Conservation (phyloP, 495 filamentous ascomycete genomes). For the Talaromyces borbonicus region DNA sequence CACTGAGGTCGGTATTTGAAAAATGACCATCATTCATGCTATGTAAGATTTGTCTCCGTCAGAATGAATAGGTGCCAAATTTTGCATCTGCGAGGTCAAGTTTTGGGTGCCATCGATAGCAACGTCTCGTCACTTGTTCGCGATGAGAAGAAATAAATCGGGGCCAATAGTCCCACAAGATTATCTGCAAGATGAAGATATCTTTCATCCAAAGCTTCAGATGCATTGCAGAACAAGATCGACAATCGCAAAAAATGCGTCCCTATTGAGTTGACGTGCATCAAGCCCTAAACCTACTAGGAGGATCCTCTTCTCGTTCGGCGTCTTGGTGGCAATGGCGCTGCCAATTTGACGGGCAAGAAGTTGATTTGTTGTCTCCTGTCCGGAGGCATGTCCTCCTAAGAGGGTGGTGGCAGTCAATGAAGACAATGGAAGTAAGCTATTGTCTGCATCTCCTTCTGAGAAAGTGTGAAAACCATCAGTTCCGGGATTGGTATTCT, state of each 20-base stretch:
- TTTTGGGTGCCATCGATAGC: no score
- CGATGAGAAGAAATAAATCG: no score
- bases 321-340: slow-evolving; percentile 57
- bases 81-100: no score
- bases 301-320: slow-evolving; percentile 68
- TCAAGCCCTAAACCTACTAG: slow-evolving; percentile 75
- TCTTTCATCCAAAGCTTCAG: slow-evolving; percentile 19
- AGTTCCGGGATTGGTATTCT: slow-evolving; percentile 50
- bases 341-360: slow-evolving; percentile 83
- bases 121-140: no score
- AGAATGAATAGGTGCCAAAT: no score
- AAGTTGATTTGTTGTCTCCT: slow-evolving; percentile 78
- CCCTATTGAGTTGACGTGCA: slow-evolving; percentile 49
- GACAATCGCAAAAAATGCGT: slow-evolving; percentile 73
- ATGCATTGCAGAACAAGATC: slow-evolving; percentile 67
- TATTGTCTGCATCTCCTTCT: slow-evolving; percentile 41
- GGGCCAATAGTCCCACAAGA: background rate
- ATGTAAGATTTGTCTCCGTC: no score
- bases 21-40: no score
- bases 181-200: background rate
- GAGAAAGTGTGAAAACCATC: slow-evolving; percentile 34
- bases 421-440: slow-evolving; percentile 64
- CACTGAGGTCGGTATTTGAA: no score
- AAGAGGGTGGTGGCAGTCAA: slow-evolving; percentile 83
- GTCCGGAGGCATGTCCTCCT: slow-evolving; percentile 68